phyloP scores from a whole-genome alignment of 164 flowering plant species.

The Litsea cubeba region DNA sequence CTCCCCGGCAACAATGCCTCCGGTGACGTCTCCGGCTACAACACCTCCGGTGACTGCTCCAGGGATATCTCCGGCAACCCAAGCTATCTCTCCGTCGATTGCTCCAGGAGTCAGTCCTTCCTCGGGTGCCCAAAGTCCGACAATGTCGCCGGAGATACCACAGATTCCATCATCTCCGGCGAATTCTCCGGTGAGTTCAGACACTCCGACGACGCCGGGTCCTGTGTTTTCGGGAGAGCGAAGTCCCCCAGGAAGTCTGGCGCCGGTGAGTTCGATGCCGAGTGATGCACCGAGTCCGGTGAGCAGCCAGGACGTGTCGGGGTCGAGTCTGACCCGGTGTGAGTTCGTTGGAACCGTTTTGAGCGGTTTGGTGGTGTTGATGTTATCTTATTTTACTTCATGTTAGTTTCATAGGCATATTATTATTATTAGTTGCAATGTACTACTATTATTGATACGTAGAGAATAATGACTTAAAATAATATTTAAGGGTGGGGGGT shows the following conservation, averaged over 20 bases:
- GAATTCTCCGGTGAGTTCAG: neutral
- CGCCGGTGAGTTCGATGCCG: neutral
- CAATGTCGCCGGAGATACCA: neutral
- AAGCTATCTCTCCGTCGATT: neutral
- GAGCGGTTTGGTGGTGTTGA: neutral
- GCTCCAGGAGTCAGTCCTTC: neutral
- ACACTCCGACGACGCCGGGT: neutral
- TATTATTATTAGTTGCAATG: too few species aligned
- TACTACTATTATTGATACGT: too few species aligned
- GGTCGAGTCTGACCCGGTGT: neutral
- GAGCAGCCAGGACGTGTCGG: neutral
- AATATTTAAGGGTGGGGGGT: too few species aligned
- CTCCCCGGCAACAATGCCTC: neutral
- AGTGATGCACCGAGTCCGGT: neutral
- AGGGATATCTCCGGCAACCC: neutral
- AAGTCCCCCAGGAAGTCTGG: neutral
- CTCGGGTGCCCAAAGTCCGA: neutral
- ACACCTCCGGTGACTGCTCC: neutral
- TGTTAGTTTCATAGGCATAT: too few species aligned
- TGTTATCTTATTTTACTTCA: too few species aligned
- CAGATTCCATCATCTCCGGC: neutral
- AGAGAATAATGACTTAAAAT: too few species aligned
- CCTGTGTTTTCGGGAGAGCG: neutral
- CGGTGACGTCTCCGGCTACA: neutral
- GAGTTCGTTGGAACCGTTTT: neutral